Base-by-base conservation (phyloP, 2,329 filamentous ascomycete genomes). In the Sporothrix brunneoviolacea region DNA sequence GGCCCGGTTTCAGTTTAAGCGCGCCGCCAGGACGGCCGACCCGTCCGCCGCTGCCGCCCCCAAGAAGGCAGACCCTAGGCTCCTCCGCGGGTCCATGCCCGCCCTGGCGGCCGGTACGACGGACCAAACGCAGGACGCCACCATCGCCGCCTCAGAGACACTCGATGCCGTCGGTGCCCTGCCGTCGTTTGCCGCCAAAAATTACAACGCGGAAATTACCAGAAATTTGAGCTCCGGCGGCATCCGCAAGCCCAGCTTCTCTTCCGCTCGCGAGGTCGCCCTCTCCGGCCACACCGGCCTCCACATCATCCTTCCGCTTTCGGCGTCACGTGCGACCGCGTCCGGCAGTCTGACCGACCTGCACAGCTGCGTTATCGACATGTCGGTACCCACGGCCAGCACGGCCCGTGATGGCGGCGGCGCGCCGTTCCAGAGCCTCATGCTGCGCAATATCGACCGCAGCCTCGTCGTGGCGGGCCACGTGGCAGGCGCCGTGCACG, bases 1-100 rank as follows among this genome's bases (percentile, higher is more conserved):
- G 58, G 79, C 83, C 10, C 88, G 89, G 55, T 96, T 96, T 68
- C 80, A 86, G 48, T 96, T 96, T 74, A 94, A 72, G 53, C 61
- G 59, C 58, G 62, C 54, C 46, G 58, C 51, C 35, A 49, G 43
- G 38, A 18, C 48, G 21, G 19, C 42, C 21, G 1, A 18, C 48
- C 0, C 59, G 47, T 61, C 58, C 36, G 58, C 61, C 24, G 35
- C 56, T 53, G 69, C 48, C n/a, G 61, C 64, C 1, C 18, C 40
- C 6, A 58, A 65, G 9, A 65, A 70, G 56, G 68, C 69, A 52
- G 72, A 76, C 56, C 66, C 72, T 4, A 67, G 74, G 4, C 59
- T 72, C 15, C 62, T 67, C 16, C 54, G 56, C 2, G 54, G 55
- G 38, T 48, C 13, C 51, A 38, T 15, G 41, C 36, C 36, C 38